phyloP scores from a whole-genome alignment of 805 yeast genomes.

The Candida yuanshanica region DNA sequence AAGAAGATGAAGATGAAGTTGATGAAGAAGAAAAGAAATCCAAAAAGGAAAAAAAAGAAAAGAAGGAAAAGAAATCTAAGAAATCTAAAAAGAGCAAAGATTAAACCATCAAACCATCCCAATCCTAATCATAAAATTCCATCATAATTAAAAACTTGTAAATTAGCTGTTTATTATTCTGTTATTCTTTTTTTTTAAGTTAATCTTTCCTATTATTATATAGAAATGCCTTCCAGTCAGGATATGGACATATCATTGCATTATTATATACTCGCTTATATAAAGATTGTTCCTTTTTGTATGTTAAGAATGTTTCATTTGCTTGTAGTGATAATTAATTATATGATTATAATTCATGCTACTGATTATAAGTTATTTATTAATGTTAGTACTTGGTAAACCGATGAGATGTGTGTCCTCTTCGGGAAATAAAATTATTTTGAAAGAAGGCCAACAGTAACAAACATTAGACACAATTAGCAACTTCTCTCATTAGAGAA shows the following conservation, averaged over 20 bases:
- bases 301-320: neutral
- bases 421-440: too few relatives aligned
- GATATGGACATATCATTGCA: neutral
- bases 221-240: neutral
- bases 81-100: conserved; percentile 14
- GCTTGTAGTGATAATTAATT: neutral
- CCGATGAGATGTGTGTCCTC: neutral
- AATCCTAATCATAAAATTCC: too few relatives aligned
- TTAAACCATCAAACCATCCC: neutral
- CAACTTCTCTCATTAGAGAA: too few relatives aligned
- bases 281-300: neutral
- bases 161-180: neutral
- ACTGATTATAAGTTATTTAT: neutral
- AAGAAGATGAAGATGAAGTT: conserved; percentile 25
- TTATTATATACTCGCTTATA: neutral
- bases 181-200: neutral
- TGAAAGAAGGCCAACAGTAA: too few relatives aligned
- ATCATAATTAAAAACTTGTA: neutral
- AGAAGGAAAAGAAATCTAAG: conserved; percentile 25
- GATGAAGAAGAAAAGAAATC: conserved; percentile 27
- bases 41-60: conserved; percentile 31
- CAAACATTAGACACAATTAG: too few relatives aligned
- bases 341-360: too few relatives aligned
- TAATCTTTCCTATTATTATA: too few relatives aligned
- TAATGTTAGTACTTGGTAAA: too few relatives aligned